phyloP scores from a whole-genome alignment of 2,329 filamentous ascomycete species.

The Simplicillium sp. region DNA sequence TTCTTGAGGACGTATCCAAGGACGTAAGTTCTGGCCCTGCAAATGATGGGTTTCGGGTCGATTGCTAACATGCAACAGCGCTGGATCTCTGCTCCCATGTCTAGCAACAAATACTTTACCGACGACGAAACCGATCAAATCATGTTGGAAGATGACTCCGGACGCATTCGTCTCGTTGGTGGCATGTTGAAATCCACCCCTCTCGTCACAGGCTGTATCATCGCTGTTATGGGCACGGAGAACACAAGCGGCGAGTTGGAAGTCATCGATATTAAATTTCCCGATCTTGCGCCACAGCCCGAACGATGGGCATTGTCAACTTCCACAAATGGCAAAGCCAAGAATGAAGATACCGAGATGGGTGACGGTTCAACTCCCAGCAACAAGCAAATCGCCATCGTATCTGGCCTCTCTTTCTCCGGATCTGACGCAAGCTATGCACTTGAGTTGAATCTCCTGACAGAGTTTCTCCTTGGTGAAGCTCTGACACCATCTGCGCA shows the following conservation, averaged over 20 bases:
- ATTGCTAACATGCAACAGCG: conserved; percentile 41
- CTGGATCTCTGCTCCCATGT: conserved; percentile 77
- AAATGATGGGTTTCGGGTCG: background rate
- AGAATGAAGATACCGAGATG: conserved; percentile 49
- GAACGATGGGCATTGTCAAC: conserved; percentile 66
- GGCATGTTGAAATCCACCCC: conserved; percentile 55
- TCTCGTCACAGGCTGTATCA: conserved; percentile 85
- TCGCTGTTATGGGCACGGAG: conserved; percentile 92
- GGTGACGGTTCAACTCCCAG: conserved; percentile 25
- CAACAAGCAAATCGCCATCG: conserved; percentile 60
- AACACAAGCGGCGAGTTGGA: conserved; percentile 89
- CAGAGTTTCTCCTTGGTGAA: conserved; percentile 85
- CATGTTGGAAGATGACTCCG: conserved; percentile 94
- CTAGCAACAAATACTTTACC: conserved; percentile 66
- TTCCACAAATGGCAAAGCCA: conserved; percentile 20
- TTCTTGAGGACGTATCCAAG: conserved; percentile 88
- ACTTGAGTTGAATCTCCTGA: conserved; percentile 65
- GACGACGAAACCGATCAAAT: conserved; percentile 52
- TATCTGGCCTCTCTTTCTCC: conserved; percentile 81
- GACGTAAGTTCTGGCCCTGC: conserved; percentile 49
- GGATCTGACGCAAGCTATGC: conserved; percentile 63
- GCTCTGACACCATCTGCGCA: conserved; percentile 53
- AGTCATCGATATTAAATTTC: conserved; percentile 79
- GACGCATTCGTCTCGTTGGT: conserved; percentile 72
- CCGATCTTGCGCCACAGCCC: conserved; percentile 76